Base-by-base conservation (phyloP, 768 basidiomycete species). In the Russula brevipes region DNA sequence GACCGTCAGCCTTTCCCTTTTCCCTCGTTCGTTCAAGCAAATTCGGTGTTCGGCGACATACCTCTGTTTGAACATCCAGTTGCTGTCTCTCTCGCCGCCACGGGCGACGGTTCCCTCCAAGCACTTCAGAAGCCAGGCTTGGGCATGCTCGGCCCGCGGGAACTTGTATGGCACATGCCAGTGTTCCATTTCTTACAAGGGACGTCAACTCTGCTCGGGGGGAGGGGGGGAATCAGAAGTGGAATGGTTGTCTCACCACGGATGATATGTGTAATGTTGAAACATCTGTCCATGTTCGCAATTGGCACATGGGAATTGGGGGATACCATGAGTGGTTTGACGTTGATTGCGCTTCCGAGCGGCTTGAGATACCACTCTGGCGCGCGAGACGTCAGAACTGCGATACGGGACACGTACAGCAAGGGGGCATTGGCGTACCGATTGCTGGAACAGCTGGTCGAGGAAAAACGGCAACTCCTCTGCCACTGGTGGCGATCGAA, bases 111-210 rank as follows among this genome's bases (percentile, higher is more conserved):
- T 68, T 54, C 19, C 63, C n/a, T 60, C 59, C 19, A 77, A 60
- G 19, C 64, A 56, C 7, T 55, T 61, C 33, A 66, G 71, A 16
- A 82, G 68, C 81, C 81, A 82, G 10, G 71, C 64, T 35, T 73
- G 73, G 56, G 81, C 72, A 17, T 71, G 71, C 17, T 74, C 69
- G 35, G 74, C 69, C 31, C 70, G 70, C 5, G 70, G 66, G 57
- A 79, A 74, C 5, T 74, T 73, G 61, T 81, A 82, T 4, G 76
- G 76, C 5, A 77, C 69, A 36, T 81, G 78, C 31, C 77, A 79
- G 53, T 73, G 75, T 61, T 83, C 81, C 75, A 83, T 78, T 3
- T 71, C 81, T 82, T 61, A 36, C 30, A 7, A 60, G 51, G 19
- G 7, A 30, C 16, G 38, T 70, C 30, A 67, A 49, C n/a, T 11